These are phyloP conservation scores for Suillus bovinus DNA, from an alignment of 768 basidiomycete species.

Conservation along the genomic window DNA sequence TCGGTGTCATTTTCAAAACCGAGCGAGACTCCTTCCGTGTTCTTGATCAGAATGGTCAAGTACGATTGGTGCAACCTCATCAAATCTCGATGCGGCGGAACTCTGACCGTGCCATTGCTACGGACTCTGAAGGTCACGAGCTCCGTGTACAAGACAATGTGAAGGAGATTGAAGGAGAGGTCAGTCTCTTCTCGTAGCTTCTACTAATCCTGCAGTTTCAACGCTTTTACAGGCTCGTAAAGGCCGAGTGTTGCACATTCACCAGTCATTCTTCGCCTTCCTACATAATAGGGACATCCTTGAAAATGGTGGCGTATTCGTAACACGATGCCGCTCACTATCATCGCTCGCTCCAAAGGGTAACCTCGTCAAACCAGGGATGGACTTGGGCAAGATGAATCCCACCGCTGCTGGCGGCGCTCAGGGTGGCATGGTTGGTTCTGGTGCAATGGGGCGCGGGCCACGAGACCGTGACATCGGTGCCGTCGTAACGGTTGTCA, in stretches of 20 bases:
- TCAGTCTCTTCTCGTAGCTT: slow-evolving; percentile 34
- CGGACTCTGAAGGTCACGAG: slow-evolving; percentile 87
- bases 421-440: slow-evolving; percentile 77
- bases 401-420: slow-evolving; percentile 62
- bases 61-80: slow-evolving; percentile 87
- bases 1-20: slow-evolving; percentile 96
- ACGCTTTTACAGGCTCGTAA: slow-evolving; percentile 59
- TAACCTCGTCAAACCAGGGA: slow-evolving; percentile 59
- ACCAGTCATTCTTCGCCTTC: slow-evolving; percentile 94
- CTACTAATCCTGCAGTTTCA: slow-evolving; percentile 3
- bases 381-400: slow-evolving; percentile 92
- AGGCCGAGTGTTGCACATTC: slow-evolving; percentile 90
- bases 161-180: slow-evolving; percentile 89
- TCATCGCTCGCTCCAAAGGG: slow-evolving; percentile 87
- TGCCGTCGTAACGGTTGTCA: slow-evolving; percentile 71
- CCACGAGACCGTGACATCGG: slow-evolving; percentile 85
- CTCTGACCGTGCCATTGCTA: slow-evolving; percentile 80
- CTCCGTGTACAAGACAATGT: slow-evolving; percentile 87
- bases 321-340: slow-evolving; percentile 82
- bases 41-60: slow-evolving; percentile 90
- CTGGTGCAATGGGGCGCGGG: slow-evolving; percentile 75
- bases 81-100: slow-evolving; percentile 93
- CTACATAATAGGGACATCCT: slow-evolving; percentile 87
- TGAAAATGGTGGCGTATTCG: slow-evolving; percentile 94
- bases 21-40: slow-evolving; percentile 96